Base-by-base conservation (phyloP, 192 early-diverging fungal genomes). In the Backusella parvicylindrica region DNA sequence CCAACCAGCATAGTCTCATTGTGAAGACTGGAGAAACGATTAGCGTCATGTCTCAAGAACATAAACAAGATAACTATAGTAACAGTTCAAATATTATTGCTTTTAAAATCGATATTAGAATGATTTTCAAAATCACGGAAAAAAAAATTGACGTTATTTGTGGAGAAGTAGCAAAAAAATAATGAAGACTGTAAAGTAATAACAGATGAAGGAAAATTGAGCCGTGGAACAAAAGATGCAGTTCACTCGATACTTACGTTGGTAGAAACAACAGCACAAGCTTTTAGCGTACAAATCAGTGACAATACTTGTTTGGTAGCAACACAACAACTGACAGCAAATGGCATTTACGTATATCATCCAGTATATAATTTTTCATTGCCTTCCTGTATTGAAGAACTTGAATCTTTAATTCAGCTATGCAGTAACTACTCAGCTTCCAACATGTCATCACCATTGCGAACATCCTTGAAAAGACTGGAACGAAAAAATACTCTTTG, bases 261-360 rank as follows among this genome's bases (percentile, higher is more conserved):
- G 68, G 68, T 70, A 70, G 68, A 70, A 70, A 49, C 68, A 70
- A 47, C 68, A 70, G 68, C 68, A 70, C 68, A 70, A 70, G 68
- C 68, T 70, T 70, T 70, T 70, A 70, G 68, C 68, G 12, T 13
- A 70, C 68, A 70, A 70, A 70, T 70, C 41, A 70, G 41, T 49
- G 68, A 28, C 68, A 70, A 41, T 70, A 70, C 68, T 70, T 70
- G 68, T 70, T 47, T 70, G 68, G 49, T 70, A 49, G 68, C 30
- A 70, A 70, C 68, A 70, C 68, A 70, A 70, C 68, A 70, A 28
- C 49, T 70, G 68, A 49, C 26, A 70, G 13, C 41, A 70, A 43
- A 70, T 70, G 68, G 68, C 68, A 30, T 70, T 70, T 70, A 70
- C 41, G 68, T 70, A 47, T 70, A 70, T 70, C 68, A 70, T 70